A percentile compares a stretch with the other conserved stretches of the same genome.
phyloP scores from a whole-genome alignment of 108 stramenopile species.

The Fistulifera pelliculosa region DNA sequence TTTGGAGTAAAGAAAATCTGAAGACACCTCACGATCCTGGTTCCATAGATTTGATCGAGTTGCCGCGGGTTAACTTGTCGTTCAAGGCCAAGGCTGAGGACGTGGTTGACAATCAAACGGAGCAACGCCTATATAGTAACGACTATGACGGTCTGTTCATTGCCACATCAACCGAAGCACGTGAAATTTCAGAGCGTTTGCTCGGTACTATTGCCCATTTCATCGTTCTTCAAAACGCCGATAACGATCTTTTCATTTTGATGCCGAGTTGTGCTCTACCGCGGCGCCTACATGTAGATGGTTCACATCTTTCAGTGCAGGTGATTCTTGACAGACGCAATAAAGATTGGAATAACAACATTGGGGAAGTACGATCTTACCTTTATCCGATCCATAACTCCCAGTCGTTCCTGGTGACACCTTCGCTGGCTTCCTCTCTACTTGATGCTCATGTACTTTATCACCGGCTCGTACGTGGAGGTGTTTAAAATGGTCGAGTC shows the following conservation, averaged over 20 bases:
- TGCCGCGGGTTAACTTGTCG: conserved; percentile 91
- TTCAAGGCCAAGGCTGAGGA: conserved; percentile 77
- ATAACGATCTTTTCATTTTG: conserved; percentile 91
- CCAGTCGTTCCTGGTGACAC: conserved; percentile 85
- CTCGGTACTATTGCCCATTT: conserved; percentile 84
- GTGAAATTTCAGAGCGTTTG: conserved; percentile 73
- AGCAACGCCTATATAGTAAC: conserved; percentile 81
- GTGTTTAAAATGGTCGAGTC: conserved; percentile 94
- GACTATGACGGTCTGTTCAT: conserved; percentile 95
- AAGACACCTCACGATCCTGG: conserved; percentile 54
- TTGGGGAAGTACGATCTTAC: conserved; percentile 93
- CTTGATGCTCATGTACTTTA: conserved; percentile 93
- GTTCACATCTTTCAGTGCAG: conserved; percentile 75
- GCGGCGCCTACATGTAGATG: conserved; percentile 74
- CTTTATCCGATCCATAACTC: conserved; percentile 96
- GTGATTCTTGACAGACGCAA: conserved; percentile 89
- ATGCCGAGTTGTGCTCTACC: conserved; percentile 92
- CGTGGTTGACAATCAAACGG: conserved; percentile 54
- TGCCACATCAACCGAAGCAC: conserved; percentile 67
- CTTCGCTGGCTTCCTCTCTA: conserved; percentile 94
- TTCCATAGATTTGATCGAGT: conserved; percentile 87
- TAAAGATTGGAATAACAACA: conserved; percentile 93
- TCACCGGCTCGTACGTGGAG: conserved; percentile 91
- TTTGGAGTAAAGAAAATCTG: conserved; percentile 84
- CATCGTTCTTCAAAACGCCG: conserved; percentile 89